A percentile compares a stretch with the other conserved stretches of the same genome.
phyloP scores from a whole-genome alignment of 2,329 filamentous ascomycete species.

The Trichoderma koningiopsis region DNA sequence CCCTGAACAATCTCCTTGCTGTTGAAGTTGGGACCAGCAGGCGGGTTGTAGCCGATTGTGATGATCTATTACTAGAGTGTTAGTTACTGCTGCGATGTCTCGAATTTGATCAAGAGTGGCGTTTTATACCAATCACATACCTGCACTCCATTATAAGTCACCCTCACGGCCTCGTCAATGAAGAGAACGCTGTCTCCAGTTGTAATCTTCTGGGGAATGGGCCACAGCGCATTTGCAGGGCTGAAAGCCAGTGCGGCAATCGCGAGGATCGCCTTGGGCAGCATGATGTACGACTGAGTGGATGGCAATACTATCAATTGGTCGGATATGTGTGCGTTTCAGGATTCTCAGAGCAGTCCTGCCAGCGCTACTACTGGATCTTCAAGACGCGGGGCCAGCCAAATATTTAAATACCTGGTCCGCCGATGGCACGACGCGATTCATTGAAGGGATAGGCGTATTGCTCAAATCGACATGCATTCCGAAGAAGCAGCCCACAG shows the following conservation, averaged over 20 bases:
- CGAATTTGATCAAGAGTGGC: background rate
- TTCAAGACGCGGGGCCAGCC: conserved; percentile 1
- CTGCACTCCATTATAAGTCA: conserved; percentile 58
- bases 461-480: conserved; percentile 7
- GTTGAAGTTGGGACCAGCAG: conserved; percentile 43
- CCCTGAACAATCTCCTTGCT: conserved; percentile 58
- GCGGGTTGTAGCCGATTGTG: conserved; percentile 47
- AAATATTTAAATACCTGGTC: conserved; percentile 14
- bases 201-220: conserved; percentile 54
- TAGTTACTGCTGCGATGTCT: background rate
- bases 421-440: background rate
- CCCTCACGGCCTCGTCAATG: conserved; percentile 52
- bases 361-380: background rate
- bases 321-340: background rate
- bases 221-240: conserved; percentile 58
- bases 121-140: background rate
- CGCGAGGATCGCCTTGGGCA: conserved; percentile 34
- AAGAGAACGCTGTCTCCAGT: conserved; percentile 56
- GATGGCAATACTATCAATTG: background rate
- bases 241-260: conserved; percentile 45
- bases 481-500: conserved; percentile 12
- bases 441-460: conserved; percentile 2
- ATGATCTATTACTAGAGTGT: conserved; percentile 47
- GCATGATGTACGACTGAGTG: conserved; percentile 12
- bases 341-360: background rate